These are phyloP conservation scores for Amphicarpaea edgeworthii DNA, from an alignment of 306 rosid genomes.

Conservation along the genomic window DNA sequence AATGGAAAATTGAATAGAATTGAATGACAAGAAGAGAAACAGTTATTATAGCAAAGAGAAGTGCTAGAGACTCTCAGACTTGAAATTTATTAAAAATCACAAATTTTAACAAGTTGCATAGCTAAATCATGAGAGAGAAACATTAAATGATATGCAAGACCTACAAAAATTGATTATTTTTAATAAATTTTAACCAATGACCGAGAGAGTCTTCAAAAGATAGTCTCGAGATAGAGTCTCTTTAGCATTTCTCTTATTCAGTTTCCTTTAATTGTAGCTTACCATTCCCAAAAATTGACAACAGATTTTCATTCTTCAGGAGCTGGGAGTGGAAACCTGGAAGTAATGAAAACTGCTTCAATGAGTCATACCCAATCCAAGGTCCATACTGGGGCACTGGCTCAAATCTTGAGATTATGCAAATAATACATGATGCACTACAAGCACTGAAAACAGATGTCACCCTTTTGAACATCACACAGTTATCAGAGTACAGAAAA, in stretches of 20 bases:
- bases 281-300: not conserved
- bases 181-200: too few relatives aligned
- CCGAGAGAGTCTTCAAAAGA: too few relatives aligned
- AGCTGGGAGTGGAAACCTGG: conserved; percentile 94
- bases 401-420: conserved; percentile 85
- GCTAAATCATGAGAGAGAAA: too few relatives aligned
- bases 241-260: too few relatives aligned
- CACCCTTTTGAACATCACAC: conserved; percentile 79
- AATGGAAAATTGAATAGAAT: not conserved
- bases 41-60: not conserved
- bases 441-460: conserved; percentile 61
- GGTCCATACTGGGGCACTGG: conserved; percentile 87
- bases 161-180: too few relatives aligned
- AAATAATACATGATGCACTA: conserved; percentile 53
- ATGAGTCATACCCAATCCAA: conserved; percentile 73
- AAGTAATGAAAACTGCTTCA: conserved; percentile 78
- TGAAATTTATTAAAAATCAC: too few relatives aligned
- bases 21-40: not conserved
- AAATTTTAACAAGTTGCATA: too few relatives aligned
- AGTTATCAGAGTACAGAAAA: conserved; percentile 83
- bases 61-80: too few relatives aligned
- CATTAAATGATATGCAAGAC: too few relatives aligned
- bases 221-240: too few relatives aligned
- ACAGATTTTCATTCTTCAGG: conserved; percentile 51
- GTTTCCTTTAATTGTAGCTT: not conserved